Evolutionary conservation across 2,329 filamentous ascomycete genomes (phyloP).

Genomic region (Alternaria sp.): DNA sequence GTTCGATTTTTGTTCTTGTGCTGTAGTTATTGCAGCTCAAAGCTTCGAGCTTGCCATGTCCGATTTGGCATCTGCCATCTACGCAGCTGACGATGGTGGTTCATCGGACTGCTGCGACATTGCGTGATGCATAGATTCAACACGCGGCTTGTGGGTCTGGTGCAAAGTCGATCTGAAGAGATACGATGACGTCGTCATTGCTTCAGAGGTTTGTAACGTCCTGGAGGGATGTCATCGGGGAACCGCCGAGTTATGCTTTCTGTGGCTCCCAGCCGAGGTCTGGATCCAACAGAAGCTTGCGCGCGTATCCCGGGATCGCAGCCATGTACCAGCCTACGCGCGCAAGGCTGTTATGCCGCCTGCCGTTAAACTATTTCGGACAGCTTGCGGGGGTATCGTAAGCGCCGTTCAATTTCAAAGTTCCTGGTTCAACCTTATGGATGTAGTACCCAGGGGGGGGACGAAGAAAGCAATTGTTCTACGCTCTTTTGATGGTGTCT

Average conservation of each 20-base stretch:
- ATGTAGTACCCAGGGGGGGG: background rate
- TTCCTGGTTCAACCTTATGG: background rate
- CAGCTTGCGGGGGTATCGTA: background rate
- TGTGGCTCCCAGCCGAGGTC: slow-evolving; percentile 5
- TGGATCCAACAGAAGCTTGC: background rate
- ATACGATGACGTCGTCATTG: slow-evolving; percentile 5
- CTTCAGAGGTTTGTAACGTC: background rate
- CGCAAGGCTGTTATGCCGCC: background rate
- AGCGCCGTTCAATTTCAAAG: background rate
- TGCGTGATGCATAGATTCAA: background rate
- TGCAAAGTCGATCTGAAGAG: background rate
- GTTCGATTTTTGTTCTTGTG: background rate
- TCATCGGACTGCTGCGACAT: background rate
- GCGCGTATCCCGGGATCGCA: background rate
- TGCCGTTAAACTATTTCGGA: background rate
- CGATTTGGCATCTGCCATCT: background rate
- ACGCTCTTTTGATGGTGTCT: background rate
- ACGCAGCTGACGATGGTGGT: background rate
- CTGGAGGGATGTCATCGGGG: background rate
- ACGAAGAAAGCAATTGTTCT: background rate
- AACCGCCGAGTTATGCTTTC: background rate
- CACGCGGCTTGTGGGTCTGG: background rate
- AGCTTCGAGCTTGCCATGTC: background rate
- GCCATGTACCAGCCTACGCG: background rate
- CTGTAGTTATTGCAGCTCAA: background rate